phyloP scores from a whole-genome alignment of 108 stramenopile genomes.

The Cyclostephanos invisitatus region DNA sequence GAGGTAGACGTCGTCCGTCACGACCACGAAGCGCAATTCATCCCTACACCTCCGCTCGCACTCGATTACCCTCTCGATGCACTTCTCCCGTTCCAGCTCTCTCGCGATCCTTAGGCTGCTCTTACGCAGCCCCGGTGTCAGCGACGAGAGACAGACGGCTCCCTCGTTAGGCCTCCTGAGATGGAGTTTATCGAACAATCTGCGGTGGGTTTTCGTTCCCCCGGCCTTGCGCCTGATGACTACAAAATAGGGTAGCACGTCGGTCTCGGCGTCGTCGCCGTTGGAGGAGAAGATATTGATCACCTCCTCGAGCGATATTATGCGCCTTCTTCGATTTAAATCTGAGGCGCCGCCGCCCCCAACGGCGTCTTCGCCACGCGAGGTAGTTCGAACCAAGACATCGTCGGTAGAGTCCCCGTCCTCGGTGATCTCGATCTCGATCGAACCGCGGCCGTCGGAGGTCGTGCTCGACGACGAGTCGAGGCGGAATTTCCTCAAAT shows the following conservation, averaged over 20 bases:
- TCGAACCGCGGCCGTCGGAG: constrained; percentile 3
- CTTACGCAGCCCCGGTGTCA: constrained; percentile 34
- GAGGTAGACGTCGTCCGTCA: constrained; percentile 53
- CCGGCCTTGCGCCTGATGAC: constrained; percentile 53
- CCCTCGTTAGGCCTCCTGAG: constrained; percentile 49
- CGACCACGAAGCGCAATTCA: constrained; percentile 38
- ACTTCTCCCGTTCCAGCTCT: constrained; percentile 40
- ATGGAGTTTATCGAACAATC: constrained; percentile 52
- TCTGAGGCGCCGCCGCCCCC: neutral
- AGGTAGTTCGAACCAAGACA: constrained; percentile 21
- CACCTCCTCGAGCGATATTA: constrained; percentile 34
- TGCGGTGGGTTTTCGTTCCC: constrained; percentile 48
- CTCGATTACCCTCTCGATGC: constrained; percentile 49
- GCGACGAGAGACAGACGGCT: constrained; percentile 43
- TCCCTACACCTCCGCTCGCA: constrained; percentile 46
- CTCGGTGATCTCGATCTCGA: constrained; percentile 39
- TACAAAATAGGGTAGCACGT: constrained; percentile 37
- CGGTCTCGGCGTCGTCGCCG: constrained; percentile 18
- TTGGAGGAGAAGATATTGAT: constrained; percentile 24
- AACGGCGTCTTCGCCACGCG: neutral
- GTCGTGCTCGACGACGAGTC: constrained; percentile 14
- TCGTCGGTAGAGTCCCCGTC: constrained; percentile 50
- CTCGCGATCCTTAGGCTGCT: constrained; percentile 40
- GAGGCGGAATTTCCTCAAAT: constrained; percentile 17
- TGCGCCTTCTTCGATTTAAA: neutral